These are phyloP conservation scores for Globisporangium polare DNA, from an alignment of 352 stramenopile genomes.

Conservation along the genomic window DNA sequence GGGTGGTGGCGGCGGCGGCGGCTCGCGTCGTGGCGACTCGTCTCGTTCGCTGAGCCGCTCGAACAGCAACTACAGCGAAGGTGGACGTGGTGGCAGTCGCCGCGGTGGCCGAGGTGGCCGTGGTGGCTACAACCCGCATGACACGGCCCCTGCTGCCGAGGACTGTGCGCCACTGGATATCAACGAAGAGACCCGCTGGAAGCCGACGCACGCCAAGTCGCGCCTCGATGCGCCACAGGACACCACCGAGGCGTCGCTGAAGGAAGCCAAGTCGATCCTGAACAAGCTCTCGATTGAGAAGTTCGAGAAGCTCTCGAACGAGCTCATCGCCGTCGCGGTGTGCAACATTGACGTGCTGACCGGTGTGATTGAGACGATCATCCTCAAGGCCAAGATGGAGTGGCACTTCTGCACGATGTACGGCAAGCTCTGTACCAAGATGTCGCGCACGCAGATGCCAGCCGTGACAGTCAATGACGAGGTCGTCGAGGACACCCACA, in stretches of 20 bases:
- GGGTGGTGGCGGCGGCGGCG: constrained; percentile 15
- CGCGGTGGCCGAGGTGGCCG: constrained; percentile 40
- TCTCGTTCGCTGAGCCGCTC: constrained; percentile 39
- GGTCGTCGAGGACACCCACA: constrained; percentile 70
- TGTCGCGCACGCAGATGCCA: constrained; percentile 84
- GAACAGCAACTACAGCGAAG: constrained; percentile 37
- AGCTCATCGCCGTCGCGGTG: constrained; percentile 91
- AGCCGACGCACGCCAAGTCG: constrained; percentile 64
- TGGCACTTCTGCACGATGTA: constrained; percentile 97
- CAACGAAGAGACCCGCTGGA: constrained; percentile 84
- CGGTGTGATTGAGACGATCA: constrained; percentile 91
- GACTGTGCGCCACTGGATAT: constrained; percentile 67
- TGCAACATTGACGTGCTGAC: constrained; percentile 74
- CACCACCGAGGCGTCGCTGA: constrained; percentile 70
- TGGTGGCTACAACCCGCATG: constrained; percentile 32
- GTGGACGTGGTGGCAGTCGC: constrained; percentile 38
- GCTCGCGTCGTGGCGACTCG: constrained; percentile 38
- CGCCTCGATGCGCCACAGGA: constrained; percentile 39
- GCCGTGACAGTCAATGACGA: constrained; percentile 64
- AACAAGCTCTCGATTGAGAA: constrained; percentile 98
- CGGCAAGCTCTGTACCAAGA: constrained; percentile 91
- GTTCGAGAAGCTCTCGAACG: constrained; percentile 93
- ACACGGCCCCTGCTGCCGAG: constrained; percentile 52
- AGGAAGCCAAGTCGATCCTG: constrained; percentile 90
- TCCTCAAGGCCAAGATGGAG: constrained; percentile 95